phyloP scores from a whole-genome alignment of 2,329 filamentous ascomycete genomes.

The Pyrenochaeta sp. region DNA sequence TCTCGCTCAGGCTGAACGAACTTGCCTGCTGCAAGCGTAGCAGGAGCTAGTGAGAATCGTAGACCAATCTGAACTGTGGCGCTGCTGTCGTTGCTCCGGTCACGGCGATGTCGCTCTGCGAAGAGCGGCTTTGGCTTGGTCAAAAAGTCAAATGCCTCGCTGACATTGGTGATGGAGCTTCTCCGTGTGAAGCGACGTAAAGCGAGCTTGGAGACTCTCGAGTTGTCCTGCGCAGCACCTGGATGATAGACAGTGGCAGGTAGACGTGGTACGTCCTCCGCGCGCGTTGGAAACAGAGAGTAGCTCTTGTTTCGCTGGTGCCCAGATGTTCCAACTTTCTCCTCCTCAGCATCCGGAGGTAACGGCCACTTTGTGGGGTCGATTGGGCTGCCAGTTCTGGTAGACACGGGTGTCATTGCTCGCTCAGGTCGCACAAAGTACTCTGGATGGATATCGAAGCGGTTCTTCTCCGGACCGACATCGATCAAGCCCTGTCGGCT shows the following conservation, averaged over 20 bases:
- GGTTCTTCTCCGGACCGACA: constrained; percentile 49
- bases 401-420: constrained; percentile 41
- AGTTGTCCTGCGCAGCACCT: constrained; percentile 21
- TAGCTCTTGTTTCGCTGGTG: constrained; percentile 46
- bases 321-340: constrained; percentile 20
- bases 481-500: constrained; percentile 48
- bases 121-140: constrained; percentile 51
- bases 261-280: constrained; percentile 49
- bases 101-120: constrained; percentile 56
- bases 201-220: constrained; percentile 39
- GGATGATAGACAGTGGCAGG: constrained; percentile 51
- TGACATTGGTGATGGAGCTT: constrained; percentile 49
- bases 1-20: constrained; percentile 31
- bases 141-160: constrained; percentile 48
- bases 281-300: constrained; percentile 50
- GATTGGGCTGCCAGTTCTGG: constrained; percentile 33
- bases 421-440: constrained; percentile 45
- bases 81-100: constrained; percentile 70
- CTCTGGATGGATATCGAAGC: constrained; percentile 42
- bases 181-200: constrained; percentile 42
- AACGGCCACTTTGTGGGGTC: constrained; percentile 49
- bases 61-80: constrained; percentile 77
- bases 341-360: constrained; percentile 38
- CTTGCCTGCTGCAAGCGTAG: constrained; percentile 45
- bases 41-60: constrained; percentile 64